Evolutionary conservation across 495 filamentous ascomycete species (phyloP).

Genomic region (Trichoderma reesei): DNA sequence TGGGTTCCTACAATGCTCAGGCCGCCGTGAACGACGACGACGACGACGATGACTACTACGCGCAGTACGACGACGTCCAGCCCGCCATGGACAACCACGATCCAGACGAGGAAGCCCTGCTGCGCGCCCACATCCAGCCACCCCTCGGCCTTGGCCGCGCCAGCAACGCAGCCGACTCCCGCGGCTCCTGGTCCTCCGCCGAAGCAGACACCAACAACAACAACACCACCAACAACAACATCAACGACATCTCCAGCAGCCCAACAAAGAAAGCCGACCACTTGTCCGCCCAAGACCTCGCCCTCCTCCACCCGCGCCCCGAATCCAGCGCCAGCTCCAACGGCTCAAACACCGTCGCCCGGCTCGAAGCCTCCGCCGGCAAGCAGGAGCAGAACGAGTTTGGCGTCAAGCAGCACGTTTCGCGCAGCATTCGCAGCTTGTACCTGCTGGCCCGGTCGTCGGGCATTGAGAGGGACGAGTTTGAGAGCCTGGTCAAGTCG

Average conservation of each 20-base stretch:
- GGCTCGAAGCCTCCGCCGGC: conserved; percentile 11
- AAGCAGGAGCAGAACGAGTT: conserved; percentile 44
- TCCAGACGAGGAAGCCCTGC: conserved; percentile 49
- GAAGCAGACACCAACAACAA: conserved; percentile 15
- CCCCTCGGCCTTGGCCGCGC: conserved; percentile 25
- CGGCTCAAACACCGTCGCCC: conserved; percentile 47
- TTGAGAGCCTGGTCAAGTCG: conserved; percentile 66
- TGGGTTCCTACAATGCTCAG: conserved; percentile 18
- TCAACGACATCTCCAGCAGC: conserved; percentile 21
- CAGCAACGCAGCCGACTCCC: conserved; percentile 14
- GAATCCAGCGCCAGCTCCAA: conserved; percentile 44
- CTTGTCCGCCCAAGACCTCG: conserved; percentile 19
- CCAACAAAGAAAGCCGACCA: conserved; percentile 27
- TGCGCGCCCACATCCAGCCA: conserved; percentile 18
- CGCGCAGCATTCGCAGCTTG: conserved; percentile 78
- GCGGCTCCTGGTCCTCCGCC: background rate
- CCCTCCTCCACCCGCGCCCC: conserved; percentile 37
- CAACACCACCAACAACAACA: conserved; percentile 19
- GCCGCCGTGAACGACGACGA: conserved; percentile 19
- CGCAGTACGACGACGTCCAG: conserved; percentile 80
- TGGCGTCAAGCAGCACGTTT: conserved; percentile 81
- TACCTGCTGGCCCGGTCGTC: conserved; percentile 68
- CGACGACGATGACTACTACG: conserved; percentile 71
- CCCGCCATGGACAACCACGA: conserved; percentile 87
- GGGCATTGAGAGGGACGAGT: conserved; percentile 76